Conservation (phyloP, 1,284 basidiomycete species). For the Ganoderma resinaceum region DNA sequence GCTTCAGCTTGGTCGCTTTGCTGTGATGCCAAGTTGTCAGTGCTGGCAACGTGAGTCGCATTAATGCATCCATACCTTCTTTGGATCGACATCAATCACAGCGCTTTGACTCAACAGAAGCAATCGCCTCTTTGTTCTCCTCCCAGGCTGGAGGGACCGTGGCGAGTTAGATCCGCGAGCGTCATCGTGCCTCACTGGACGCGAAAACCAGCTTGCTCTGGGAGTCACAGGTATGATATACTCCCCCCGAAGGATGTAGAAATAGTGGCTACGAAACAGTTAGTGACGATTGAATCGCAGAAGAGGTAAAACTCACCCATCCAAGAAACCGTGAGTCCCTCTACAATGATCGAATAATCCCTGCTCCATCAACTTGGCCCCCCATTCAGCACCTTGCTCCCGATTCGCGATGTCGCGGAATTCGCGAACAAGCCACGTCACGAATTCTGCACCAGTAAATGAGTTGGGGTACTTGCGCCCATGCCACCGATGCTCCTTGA, state of each 20-base stretch:
- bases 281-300: conserved; percentile 9
- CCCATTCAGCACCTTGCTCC: conserved; percentile 83
- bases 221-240: conserved; percentile 75
- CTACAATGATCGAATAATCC: conserved; percentile 87
- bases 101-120: conserved; percentile 82
- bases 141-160: conserved; percentile 47
- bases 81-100: conserved; percentile 86
- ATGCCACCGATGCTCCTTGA: conserved; percentile 84
- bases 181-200: conserved; percentile 46
- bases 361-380: conserved; percentile 74
- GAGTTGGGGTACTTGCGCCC: conserved; percentile 71
- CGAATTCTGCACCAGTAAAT: conserved; percentile 88
- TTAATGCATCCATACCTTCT: conserved; percentile 56
- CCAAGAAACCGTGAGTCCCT: conserved; percentile 81
- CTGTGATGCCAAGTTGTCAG: conserved; percentile 42
- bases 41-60: background rate
- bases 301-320: conserved; percentile 64
- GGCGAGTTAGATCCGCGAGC: conserved; percentile 49
- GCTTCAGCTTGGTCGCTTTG: conserved; percentile 89
- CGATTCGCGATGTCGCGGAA: conserved; percentile 85
- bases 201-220: conserved; percentile 66
- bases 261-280: conserved; percentile 70
- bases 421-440: conserved; percentile 87
- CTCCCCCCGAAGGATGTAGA: conserved; percentile 83
- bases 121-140: conserved; percentile 59